Base-by-base conservation (phyloP, 352 stramenopile genomes). In the Phytophthora hybrid region DNA sequence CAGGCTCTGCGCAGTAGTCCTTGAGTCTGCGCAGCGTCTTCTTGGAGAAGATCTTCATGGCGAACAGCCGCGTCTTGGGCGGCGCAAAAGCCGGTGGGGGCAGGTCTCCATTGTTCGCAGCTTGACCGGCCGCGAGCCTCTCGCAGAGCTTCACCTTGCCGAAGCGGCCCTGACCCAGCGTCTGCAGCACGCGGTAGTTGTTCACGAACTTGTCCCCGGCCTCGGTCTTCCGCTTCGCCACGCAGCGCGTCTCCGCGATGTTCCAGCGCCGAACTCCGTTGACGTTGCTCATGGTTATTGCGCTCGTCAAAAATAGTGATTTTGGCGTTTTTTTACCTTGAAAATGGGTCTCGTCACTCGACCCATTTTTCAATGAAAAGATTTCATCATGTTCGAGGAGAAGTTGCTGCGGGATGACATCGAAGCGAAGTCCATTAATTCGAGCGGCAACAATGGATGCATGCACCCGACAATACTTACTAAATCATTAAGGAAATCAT, bases 31-130 rank as follows among this genome's bases (percentile, higher is more conserved):
- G 66, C 21, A 97, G 72, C 53, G 77, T 84, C 52, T 87, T 79
- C 67, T 97, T 97, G 32, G 88, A 96, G 67, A 90, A 90, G 54
- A 95, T 96, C 61, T 97, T 97, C 65, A 94, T 82, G 10, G 90
- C 88, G 74, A 97, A 97, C 62, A 81, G 77, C 2, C 85, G 77
- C 0, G 66, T 62, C 21, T 73, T 79, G 13, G 72, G 70, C 7
- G 67, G 60, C 18, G 44, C 63, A 71, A 79, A 79, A 3, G 67
- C 59, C n/a, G 67, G 63, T 14, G 61, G 44, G 53, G 67, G 54
- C 2, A 69, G 9, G 51, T 66, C 49, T 49, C 16, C 26, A 52
- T 44, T 63, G 41, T 4, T 49, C 4, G 14, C 14, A 49, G 34
- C 41, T 31, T 26, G 49, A 16, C 39, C 18, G 59, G 63, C 39